Evolutionary conservation across 2,329 filamentous ascomycete genomes (phyloP), one percentile per base, ranked within the genome.

Genomic region (Aspergillus sp.): DNA sequence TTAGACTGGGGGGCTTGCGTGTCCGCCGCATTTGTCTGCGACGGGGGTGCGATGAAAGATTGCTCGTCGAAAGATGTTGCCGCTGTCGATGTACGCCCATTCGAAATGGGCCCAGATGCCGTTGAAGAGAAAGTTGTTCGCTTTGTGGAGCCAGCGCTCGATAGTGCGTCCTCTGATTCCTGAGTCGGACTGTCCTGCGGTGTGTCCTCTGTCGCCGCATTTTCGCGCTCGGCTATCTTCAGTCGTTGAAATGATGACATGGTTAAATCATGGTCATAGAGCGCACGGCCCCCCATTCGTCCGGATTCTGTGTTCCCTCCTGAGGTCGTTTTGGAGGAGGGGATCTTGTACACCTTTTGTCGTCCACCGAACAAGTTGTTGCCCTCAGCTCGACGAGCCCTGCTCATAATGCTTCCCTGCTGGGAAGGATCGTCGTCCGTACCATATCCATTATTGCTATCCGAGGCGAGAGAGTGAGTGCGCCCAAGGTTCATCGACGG

Each of bases 341-440:
- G 83, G 64, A 96, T 90, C 75, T 92, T 93, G 77, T 96, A 98
- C 39, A 98, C 89, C 79, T 98, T 98, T 74, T 98, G 95, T 48
- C 95, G 87, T 15, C 95, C 95, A 59, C 95, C 95, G 76, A 99
- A 99, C 59, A 99, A 77, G 67, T 91, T 90, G 72, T 98, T 99
- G 49, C 94, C 92, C 72, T 98, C 94, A 1, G 86, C 88, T 0
- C 91, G 92, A 67, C 93, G 89, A 7, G 89, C 82, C 54, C 95
- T 85, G 68, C 83, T 89, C 90, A 98, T 94, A n/a, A 98, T 84
- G 74, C 90, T 92, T 1, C 86, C 84, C 49, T 75, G 78, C 8
- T 81, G 79, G 3, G 80, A 78, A 6, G 85, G 86, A 49, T 89
- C 87, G 38, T 88, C 84, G 64, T 96, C 92, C 38, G 84, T 85